These are phyloP conservation scores for Solanum virginianum DNA, from an alignment of 257 asterid genomes.

Conservation along the genomic window DNA sequence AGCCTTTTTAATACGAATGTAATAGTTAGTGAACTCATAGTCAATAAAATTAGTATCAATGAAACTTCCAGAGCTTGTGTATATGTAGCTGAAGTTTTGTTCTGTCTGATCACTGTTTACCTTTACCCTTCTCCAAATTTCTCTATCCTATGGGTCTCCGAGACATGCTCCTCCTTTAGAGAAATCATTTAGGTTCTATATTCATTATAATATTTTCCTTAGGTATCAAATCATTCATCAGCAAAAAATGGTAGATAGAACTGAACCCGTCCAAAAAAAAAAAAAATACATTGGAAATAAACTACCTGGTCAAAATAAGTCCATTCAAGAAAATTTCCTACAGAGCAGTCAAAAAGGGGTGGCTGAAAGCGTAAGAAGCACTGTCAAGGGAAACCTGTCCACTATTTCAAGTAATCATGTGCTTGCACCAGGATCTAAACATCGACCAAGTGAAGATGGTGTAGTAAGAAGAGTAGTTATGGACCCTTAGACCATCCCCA, in stretches of 20 bases:
- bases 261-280: background rate
- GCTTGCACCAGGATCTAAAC: background rate
- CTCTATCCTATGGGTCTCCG: background rate
- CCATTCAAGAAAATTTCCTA: background rate
- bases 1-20: background rate
- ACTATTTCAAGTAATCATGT: background rate
- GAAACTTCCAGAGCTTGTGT: background rate
- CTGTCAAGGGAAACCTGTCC: background rate
- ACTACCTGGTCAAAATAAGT: background rate
- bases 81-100: background rate
- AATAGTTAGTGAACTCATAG: background rate
- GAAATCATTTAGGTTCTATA: background rate
- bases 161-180: background rate
- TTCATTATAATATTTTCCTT: background rate
- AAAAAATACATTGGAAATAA: background rate
- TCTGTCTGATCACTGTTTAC: background rate
- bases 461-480: background rate
- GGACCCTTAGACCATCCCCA: background rate
- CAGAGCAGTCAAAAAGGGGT: background rate
- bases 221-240: background rate
- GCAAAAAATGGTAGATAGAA: background rate
- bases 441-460: background rate
- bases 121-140: background rate
- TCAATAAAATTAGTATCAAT: background rate
- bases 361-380: background rate